Percentiles rank a stretch among this genome's conserved stretches.
Evolutionary conservation across 2,329 filamentous ascomycete genomes (phyloP).

Genomic region (Penicillium glabrum): DNA sequence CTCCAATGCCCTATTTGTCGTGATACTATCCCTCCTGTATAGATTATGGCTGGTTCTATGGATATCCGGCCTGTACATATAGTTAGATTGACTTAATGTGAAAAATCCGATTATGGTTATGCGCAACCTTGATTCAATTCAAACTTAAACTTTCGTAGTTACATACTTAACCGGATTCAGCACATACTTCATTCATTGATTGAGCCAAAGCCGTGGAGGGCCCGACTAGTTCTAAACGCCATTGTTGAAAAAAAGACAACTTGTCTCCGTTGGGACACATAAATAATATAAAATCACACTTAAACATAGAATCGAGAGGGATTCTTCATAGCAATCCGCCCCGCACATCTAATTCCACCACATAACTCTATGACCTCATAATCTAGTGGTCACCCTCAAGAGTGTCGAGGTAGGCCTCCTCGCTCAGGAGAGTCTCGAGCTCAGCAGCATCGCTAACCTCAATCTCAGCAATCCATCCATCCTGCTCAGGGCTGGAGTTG

Average conservation of each 20-base stretch:
- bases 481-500: conserved; percentile 85
- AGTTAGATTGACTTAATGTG: background rate
- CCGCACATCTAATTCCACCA: conserved; percentile 9
- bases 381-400: conserved; percentile 60
- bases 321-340: background rate
- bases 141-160: background rate
- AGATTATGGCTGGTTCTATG: conserved; percentile 21
- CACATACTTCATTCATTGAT: background rate
- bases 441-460: conserved; percentile 70
- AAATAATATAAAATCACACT: conserved; percentile 15
- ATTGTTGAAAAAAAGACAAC: conserved; percentile 23
- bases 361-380: conserved; percentile 18
- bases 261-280: conserved; percentile 4
- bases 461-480: conserved; percentile 92
- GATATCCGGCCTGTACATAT: background rate
- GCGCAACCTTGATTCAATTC: background rate
- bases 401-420: conserved; percentile 68
- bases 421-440: conserved; percentile 74
- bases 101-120: background rate
- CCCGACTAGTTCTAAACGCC: conserved; percentile 18
- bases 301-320: background rate
- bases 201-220: conserved; percentile 12
- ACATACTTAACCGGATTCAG: background rate
- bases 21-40: conserved; percentile 83
- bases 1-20: conserved; percentile 94